These are phyloP conservation scores for Penicillium vulpinum DNA, from an alignment of 2,329 filamentous ascomycete genomes.

Conservation along the genomic window DNA sequence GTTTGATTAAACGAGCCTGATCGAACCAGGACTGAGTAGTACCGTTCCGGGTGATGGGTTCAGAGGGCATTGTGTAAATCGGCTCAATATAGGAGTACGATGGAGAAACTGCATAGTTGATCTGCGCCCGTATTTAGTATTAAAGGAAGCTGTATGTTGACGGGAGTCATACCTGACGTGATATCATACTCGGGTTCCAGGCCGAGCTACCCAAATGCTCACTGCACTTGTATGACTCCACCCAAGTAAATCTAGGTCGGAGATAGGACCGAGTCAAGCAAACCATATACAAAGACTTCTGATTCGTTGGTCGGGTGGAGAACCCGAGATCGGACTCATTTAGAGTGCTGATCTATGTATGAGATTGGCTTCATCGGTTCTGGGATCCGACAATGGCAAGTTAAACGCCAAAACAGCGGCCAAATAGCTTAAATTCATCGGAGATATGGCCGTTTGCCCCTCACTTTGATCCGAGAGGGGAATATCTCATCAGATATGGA, in stretches of 20 bases:
- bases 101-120: background rate
- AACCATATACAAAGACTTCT: background rate
- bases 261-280: background rate
- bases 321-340: background rate
- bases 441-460: constrained; percentile 9
- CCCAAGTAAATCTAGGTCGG: background rate
- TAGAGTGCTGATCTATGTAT: background rate
- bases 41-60: background rate
- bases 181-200: background rate
- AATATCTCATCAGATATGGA: background rate
- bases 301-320: background rate
- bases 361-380: constrained; percentile 1
- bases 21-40: constrained; percentile 10
- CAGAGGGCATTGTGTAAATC: background rate
- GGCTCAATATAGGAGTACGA: background rate
- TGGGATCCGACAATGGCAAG: background rate
- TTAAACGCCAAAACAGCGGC: constrained; percentile 1
- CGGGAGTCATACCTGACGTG: background rate
- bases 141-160: background rate
- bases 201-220: background rate
- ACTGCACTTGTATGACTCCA: background rate
- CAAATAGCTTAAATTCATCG: background rate
- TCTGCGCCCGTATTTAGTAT: background rate
- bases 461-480: background rate
- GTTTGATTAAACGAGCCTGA: constrained; percentile 11